Base-by-base conservation (phyloP, 2,329 filamentous ascomycete species). In the Pseudocercospora cruenta region DNA sequence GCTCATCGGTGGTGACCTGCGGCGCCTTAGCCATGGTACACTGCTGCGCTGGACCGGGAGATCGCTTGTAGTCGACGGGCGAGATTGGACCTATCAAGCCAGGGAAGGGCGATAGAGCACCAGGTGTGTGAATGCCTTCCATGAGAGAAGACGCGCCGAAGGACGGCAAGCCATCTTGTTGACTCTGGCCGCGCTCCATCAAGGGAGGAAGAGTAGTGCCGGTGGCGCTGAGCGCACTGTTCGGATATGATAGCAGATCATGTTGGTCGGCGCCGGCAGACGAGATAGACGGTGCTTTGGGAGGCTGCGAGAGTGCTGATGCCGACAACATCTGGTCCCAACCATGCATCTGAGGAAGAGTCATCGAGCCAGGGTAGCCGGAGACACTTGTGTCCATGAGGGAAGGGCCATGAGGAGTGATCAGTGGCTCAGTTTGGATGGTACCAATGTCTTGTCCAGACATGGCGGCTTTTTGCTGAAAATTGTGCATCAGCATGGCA, bases 401-500 rank as follows among this genome's bases (percentile, higher is more conserved):
- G 51, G 90, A 85, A 62, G 89, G 84, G 69, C 86, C 88, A 73
- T 88, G 89, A 69, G 92, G 88, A 66, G 92, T 88, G 78, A 92
- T 94, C 70, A 90, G 84, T 78, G 91, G 89, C 76, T 87, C 86
- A 68, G 83, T 79, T 74, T 80, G 84, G 79, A 80, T 82, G 71
- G 82, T 81, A 33, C 63, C 66, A 36, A 69, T 65, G 78, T 85
- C 82, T 88, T 92, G 74, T 88, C 88, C 84, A 66, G 87, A 90
- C 81, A 94, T 94, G 75, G 90, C 94, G 19, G 77, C 77, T 84
- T 97, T 97, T 84, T 97, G 93, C 82, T 97, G 94, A 78, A 98
- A 91, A 82, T 98, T 94, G 78, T 94, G 95, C 84, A 99, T 96
- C 79, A 99, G 88, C 93, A 98, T 97, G 73, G 95, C 95, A 73